Base-by-base conservation (phyloP, 345 rosid species). In the Eucalyptus regnans region DNA sequence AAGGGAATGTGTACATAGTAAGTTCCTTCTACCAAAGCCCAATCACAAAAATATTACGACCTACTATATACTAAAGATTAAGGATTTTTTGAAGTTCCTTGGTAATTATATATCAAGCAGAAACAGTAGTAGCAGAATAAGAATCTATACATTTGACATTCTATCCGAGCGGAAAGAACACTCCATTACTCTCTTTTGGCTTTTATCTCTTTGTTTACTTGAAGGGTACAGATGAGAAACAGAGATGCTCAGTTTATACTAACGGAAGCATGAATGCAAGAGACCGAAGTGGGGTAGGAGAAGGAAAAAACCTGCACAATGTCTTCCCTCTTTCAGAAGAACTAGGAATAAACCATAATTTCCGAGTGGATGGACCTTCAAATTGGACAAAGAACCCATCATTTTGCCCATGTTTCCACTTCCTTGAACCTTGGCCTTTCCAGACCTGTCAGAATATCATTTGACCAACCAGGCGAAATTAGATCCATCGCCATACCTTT, bases 351-450 rank as follows among this genome's bases (percentile, higher is more conserved):
- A 98, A 98, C 98, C 99, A 98, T 64, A 98, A 91, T 90, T 97
- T 94, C 89, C 98, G 95, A 86, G 94, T 48, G 81, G 87, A 86
- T 22, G 96, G 95, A 44, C 97, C 95, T 90, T 98, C 99, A 89
- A 94, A 97, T 90, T 97, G 99, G 91, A 98, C 94, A 90, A 97
- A 98, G 92, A 98, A 95, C 86, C 99, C 99, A 92, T 98, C 99
- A 79, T 93, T 94, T 89, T 92, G 97, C 87, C 99, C 98, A 31
- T 95, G 97, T 90, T 89, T 98, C 99, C 99, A 98, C 93, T 98
- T 98, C 93, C 99, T 96, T 66, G 98, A 95, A 85, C 99, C 99
- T 93, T 95, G 97, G 90, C 99, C 99, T 95, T 95, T 97, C 99
- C 99, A 97, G 84, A 97, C 96, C 99, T 97, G 90, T 83, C 86